A percentile compares a stretch with the other conserved stretches of the same genome.
Conservation (phyloP, 768 basidiomycete species). For the Lyophyllum semitale region DNA sequence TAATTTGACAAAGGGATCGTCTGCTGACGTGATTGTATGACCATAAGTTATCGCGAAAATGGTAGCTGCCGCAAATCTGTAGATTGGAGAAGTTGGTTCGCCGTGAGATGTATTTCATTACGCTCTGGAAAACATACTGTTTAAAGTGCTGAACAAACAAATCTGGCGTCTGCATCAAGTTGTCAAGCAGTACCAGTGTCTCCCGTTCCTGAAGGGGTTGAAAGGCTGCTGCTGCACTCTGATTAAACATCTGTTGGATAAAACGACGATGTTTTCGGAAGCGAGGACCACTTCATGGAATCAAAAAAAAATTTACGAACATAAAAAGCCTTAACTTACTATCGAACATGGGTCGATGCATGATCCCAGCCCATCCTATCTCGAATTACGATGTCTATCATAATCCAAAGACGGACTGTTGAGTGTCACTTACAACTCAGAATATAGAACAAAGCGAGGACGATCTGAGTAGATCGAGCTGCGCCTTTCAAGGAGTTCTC, state of each 20-base stretch:
- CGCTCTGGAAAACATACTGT: slow-evolving; percentile 30
- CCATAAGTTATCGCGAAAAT: slow-evolving; percentile 54
- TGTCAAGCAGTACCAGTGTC: slow-evolving; percentile 40
- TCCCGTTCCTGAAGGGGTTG: slow-evolving; percentile 46
- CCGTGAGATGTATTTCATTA: background rate
- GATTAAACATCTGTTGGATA: slow-evolving; percentile 51
- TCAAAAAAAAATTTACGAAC: background rate
- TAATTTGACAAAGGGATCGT: slow-evolving; percentile 45
- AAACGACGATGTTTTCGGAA: slow-evolving; percentile 55
- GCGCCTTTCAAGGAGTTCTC: slow-evolving; percentile 54
- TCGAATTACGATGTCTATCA: too few species aligned
- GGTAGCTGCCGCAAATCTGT: slow-evolving; percentile 47
- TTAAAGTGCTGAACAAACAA: slow-evolving; percentile 45
- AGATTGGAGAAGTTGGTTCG: background rate
- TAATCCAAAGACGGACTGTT: too few species aligned
- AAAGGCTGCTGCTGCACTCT: slow-evolving; percentile 37
- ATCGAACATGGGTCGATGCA: slow-evolving; percentile 49
- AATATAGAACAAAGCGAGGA: slow-evolving; percentile 47
- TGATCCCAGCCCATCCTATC: slow-evolving; percentile 50
- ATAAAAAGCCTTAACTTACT: slow-evolving; percentile 32
- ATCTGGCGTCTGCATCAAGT: slow-evolving; percentile 38
- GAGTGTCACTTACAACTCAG: slow-evolving; percentile 48
- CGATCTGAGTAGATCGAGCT: slow-evolving; percentile 57
- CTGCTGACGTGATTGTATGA: slow-evolving; percentile 41
- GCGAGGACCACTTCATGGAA: slow-evolving; percentile 41